phyloP scores from a whole-genome alignment of 768 basidiomycete genomes.

The Galerina marginata region DNA sequence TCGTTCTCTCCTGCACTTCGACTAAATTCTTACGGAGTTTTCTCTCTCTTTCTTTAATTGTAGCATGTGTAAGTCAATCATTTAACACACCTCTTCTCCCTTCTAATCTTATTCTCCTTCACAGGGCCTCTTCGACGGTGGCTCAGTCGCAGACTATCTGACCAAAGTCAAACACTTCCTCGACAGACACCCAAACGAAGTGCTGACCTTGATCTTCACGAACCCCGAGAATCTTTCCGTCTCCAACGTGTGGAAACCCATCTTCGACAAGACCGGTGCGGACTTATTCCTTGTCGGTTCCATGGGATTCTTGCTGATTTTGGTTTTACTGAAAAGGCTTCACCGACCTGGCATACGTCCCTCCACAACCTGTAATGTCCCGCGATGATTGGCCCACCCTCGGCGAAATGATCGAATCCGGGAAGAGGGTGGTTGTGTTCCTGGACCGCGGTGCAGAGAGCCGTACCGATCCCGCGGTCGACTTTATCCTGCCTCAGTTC shows the following conservation, averaged over 20 bases:
- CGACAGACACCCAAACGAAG: slow-evolving; percentile 64
- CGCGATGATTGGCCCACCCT: slow-evolving; percentile 66
- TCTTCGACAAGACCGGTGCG: slow-evolving; percentile 56
- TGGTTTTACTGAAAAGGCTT: no score
- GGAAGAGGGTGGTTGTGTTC: slow-evolving; percentile 65
- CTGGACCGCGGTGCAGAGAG: slow-evolving; percentile 54
- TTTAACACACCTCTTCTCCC: neutral
- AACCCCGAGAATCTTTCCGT: slow-evolving; percentile 63
- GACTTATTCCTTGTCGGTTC: no score
- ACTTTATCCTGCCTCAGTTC: slow-evolving; percentile 64
- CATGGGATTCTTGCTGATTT: no score
- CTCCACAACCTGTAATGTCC: slow-evolving; percentile 47
- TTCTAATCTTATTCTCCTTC: neutral
- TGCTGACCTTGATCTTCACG: slow-evolving; percentile 67
- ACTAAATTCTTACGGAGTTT: neutral
- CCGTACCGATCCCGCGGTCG: slow-evolving; percentile 33
- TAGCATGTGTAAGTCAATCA: slow-evolving; percentile 24
- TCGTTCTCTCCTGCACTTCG: neutral
- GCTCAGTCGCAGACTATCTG: slow-evolving; percentile 52
- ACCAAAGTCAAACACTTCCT: slow-evolving; percentile 57
- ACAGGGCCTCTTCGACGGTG: slow-evolving; percentile 56
- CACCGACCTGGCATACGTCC: slow-evolving; percentile 52
- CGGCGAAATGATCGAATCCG: slow-evolving; percentile 59
- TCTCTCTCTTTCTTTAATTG: slow-evolving; percentile 24
- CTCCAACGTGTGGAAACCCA: slow-evolving; percentile 50